Base-by-base conservation (phyloP, 2,329 filamentous ascomycete species). In the Colletotrichum sidae region DNA sequence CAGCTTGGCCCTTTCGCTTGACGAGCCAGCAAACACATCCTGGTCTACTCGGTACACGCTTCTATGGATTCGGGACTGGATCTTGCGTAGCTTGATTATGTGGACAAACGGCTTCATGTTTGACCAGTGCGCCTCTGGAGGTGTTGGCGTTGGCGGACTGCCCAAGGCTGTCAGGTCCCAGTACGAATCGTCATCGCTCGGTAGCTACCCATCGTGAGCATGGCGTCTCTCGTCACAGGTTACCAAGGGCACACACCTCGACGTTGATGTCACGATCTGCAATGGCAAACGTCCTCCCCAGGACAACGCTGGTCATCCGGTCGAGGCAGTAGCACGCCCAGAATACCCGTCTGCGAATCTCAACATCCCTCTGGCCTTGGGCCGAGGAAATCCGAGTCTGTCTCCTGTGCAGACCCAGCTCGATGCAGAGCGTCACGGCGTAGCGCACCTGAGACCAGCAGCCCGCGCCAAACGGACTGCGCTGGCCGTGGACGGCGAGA, bases 291-390 rank as follows among this genome's bases (percentile, higher is more conserved):
- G 76, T 71, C 8, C 77, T 61, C 1, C 77, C 77, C 5, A 79
- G 69, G 0, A 74, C 69, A 1, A 76, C 73, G 10, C 72, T 77
- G 1, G 75, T 75, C 50, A 73, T 69, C 6, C 76, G 69, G 46
- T 79, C 76, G 6, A 78, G 68, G n/a, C 69, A 73, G 55, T 79
- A 78, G 45, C 71, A 73, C 4, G 71, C 71, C 77, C 77, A 78
- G 58, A 78, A 79, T 1, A 73, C 70, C 2, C 76, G 68, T 8
- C 71, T 71, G 5, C 75, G 65, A 10, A 76, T 73, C 57, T 76
- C 72, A 1, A 72, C 33, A 8, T 73, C 70, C 2, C 60, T 51
- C 2, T 55, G 49, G 11, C 67, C 59, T 2, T 65, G 58, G 7
- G 56, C 35, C 0, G 55, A 52, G 3, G 34, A 13, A 2, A 41